Evolutionary conservation across 2,329 filamentous ascomycete genomes (phyloP).

Genomic region (Leptographium flavum): DNA sequence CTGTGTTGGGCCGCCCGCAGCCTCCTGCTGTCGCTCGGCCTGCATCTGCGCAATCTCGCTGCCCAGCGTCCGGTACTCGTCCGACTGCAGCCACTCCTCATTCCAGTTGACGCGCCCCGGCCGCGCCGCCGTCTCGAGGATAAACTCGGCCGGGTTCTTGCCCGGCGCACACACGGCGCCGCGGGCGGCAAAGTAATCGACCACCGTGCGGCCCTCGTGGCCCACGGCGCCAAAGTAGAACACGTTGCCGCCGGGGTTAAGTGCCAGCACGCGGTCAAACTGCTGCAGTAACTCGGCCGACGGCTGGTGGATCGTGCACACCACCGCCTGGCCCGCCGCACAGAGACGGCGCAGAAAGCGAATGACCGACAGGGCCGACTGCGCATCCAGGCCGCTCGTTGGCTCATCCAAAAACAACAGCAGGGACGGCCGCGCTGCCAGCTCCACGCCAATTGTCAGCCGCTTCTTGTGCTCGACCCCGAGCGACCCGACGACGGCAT

Average conservation of each 20-base stretch:
- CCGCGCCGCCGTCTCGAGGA: slow-evolving; percentile 51
- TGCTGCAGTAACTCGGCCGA: slow-evolving; percentile 10
- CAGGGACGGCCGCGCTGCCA: slow-evolving; percentile 70
- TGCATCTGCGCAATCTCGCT: too few species aligned
- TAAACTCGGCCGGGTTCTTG: slow-evolving; percentile 75
- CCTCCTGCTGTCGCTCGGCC: too few species aligned
- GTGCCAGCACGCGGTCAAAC: slow-evolving; percentile 9
- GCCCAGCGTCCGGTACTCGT: slow-evolving; percentile 19
- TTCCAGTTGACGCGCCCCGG: slow-evolving; percentile 33
- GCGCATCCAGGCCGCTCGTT: slow-evolving; percentile 46
- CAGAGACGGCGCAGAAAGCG: slow-evolving; percentile 48
- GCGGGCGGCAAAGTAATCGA: slow-evolving; percentile 1
- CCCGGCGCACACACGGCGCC: slow-evolving; percentile 51
- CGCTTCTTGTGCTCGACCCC: slow-evolving; percentile 60
- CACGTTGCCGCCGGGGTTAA: slow-evolving; percentile 7
- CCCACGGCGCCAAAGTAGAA: slow-evolving; percentile 32
- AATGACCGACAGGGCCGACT: slow-evolving; percentile 50
- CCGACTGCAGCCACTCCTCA: slow-evolving; percentile 57
- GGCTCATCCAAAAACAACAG: slow-evolving; percentile 49
- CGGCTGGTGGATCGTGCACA: slow-evolving; percentile 15
- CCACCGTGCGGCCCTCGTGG: slow-evolving; percentile 48
- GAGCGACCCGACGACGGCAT: slow-evolving; percentile 77
- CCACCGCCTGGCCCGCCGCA: slow-evolving; percentile 14
- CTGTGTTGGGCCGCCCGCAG: too few species aligned
- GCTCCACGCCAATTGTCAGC: slow-evolving; percentile 82